Conservation (phyloP, 257 asterid genomes). For the Solanum virginianum region DNA sequence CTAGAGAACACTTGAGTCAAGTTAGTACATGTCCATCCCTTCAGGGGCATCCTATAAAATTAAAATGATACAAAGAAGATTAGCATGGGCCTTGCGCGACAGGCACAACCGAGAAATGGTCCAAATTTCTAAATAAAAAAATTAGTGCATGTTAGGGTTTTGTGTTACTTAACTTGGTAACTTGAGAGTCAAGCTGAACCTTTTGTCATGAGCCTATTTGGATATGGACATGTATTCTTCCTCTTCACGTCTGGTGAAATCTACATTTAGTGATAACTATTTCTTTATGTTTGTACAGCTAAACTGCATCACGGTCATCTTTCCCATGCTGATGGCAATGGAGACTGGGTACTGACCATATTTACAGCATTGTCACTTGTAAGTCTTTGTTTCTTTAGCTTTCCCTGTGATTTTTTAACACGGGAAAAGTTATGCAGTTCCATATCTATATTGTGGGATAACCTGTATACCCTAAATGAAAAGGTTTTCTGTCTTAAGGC, state of each 20-base stretch:
- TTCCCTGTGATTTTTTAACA: neutral
- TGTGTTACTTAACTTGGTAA: neutral
- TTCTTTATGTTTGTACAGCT: slow-evolving; percentile 30
- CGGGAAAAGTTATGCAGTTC: neutral
- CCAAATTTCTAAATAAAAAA: neutral
- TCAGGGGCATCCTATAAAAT: neutral
- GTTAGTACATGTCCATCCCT: neutral
- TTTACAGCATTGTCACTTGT: slow-evolving; percentile 88
- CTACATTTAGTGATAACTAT: slow-evolving; percentile 8
- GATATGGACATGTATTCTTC: neutral
- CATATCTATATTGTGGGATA: neutral
- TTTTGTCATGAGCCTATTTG: neutral
- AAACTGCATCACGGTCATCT: slow-evolving; percentile 92
- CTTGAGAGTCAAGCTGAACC: neutral
- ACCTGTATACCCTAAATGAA: neutral
- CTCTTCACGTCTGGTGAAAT: neutral
- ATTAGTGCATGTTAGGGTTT: neutral
- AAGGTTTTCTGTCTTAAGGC: neutral
- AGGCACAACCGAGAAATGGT: neutral
- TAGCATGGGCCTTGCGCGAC: neutral
- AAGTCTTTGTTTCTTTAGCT: slow-evolving; percentile 13
- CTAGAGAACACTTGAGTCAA: neutral
- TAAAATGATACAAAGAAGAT: neutral
- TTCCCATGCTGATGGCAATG: slow-evolving; percentile 89
- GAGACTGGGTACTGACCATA: slow-evolving; percentile 96